Base-by-base conservation (phyloP, 192 early-diverging fungal genomes). In the Coemansia biformis region DNA sequence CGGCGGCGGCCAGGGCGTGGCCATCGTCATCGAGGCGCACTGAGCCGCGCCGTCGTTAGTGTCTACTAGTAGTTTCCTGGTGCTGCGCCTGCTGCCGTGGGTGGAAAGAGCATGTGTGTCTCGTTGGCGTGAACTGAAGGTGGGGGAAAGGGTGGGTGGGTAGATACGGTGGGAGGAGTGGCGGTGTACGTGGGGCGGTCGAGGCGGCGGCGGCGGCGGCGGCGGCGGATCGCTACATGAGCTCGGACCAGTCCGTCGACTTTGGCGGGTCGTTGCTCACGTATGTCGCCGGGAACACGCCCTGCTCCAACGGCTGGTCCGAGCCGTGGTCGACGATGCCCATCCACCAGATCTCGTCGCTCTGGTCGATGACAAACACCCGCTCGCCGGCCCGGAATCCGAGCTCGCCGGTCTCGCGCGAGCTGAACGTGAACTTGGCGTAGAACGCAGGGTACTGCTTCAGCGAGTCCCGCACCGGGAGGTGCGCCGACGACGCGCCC, bases 1-100 rank as follows among this genome's bases (percentile, higher is more conserved):
- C 56, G 95, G 95, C 48, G 92, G 93, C 63, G 93, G 95, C 16
- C 86, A 89, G 72, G 87, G 85, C 42, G 86, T 87, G 45, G 81
- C 83, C 28, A 71, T 89, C 37, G 75, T 89, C 16, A 66, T 89
- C 29, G 86, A 89, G 67, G 66, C 78, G 0, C 17, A 67, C 22
- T 75, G 24, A 26, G 24, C 24, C n/a, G n/a, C n/a, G n/a, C n/a
- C n/a, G n/a, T n/a, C n/a, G n/a, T n/a, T n/a, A n/a, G n/a, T n/a
- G n/a, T n/a, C n/a, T n/a, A n/a, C n/a, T n/a, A n/a, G n/a, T n/a
- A n/a, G n/a, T n/a, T n/a, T n/a, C n/a, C n/a, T n/a, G n/a, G n/a
- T n/a, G n/a, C n/a, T n/a, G n/a, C n/a, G n/a, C n/a, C n/a, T n/a
- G n/a, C n/a, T n/a, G n/a, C n/a, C n/a, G n/a, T n/a, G n/a, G n/a